A percentile compares a stretch with the other conserved stretches of the same genome.
Conservation (phyloP, 2,329 filamentous ascomycete genomes). For the Venturiaceae sp. region DNA sequence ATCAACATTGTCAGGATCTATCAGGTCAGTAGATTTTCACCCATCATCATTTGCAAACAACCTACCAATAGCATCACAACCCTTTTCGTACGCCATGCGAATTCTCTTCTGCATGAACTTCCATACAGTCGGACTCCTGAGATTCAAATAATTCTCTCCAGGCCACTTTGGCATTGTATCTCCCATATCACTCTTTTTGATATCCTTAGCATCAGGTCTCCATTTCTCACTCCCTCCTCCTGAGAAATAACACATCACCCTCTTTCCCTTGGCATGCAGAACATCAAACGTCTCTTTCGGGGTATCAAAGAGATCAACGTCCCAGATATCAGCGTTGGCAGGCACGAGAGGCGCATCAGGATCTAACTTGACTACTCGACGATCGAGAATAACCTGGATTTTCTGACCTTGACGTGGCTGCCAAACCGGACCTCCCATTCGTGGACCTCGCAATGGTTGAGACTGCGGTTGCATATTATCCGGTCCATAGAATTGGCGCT, state of each 20-base stretch:
- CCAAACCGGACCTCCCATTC: background rate
- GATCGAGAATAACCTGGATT: slow-evolving; percentile 1
- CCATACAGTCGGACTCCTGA: slow-evolving; percentile 13
- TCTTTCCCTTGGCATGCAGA: slow-evolving; percentile 43
- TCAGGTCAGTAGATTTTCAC: background rate
- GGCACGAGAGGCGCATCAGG: background rate
- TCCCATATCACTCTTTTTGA: slow-evolving; percentile 14
- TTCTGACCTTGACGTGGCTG: background rate
- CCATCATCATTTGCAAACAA: slow-evolving; percentile 17
- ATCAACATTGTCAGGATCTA: slow-evolving; percentile 14
- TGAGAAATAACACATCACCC: slow-evolving; percentile 36
- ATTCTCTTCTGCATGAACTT: slow-evolving; percentile 18
- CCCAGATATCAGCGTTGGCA: slow-evolving; percentile 29
- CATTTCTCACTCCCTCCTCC: slow-evolving; percentile 17
- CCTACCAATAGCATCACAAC: slow-evolving; percentile 27
- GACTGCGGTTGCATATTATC: background rate
- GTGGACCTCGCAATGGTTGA: background rate
- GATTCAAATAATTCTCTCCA: slow-evolving; percentile 17
- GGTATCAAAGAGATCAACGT: slow-evolving; percentile 52
- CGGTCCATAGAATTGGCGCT: background rate
- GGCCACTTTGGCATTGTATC: slow-evolving; percentile 13
- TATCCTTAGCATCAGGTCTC: slow-evolving; percentile 15
- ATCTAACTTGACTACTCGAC: background rate
- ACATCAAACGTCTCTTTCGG: slow-evolving; percentile 33
- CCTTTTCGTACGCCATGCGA: slow-evolving; percentile 17